phyloP scores from a whole-genome alignment of 345 rosid genomes.

The Hibiscus tridactylites region DNA sequence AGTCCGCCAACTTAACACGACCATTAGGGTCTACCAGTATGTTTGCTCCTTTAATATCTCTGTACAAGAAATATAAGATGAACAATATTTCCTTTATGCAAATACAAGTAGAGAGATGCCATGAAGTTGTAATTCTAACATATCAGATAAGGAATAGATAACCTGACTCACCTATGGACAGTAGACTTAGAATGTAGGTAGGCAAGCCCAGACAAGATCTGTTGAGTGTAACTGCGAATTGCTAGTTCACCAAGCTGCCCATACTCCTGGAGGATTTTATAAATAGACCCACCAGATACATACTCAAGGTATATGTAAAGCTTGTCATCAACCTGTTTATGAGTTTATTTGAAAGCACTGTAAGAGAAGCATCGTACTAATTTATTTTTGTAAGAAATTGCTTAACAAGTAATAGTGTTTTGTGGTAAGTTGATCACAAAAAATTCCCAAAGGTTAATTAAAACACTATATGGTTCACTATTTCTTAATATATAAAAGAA shows the following conservation, averaged over 20 bases:
- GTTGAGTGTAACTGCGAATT: slow-evolving; percentile 70
- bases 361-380: not conserved
- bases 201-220: slow-evolving; percentile 69
- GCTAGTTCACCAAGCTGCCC: slow-evolving; percentile 57
- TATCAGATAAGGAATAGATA: not conserved
- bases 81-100: not conserved
- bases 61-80: slow-evolving; percentile 18
- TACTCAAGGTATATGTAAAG: slow-evolving; percentile 71
- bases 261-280: slow-evolving; percentile 73
- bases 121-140: not conserved
- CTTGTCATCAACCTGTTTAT: slow-evolving; percentile 49
- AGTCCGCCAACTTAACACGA: slow-evolving; percentile 76
- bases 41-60: slow-evolving; percentile 85
- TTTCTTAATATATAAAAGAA: not conserved
- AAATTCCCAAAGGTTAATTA: slow-evolving; percentile 1
- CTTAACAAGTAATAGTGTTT: not conserved
- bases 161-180: slow-evolving; percentile 51
- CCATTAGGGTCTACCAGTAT: slow-evolving; percentile 69
- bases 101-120: not conserved
- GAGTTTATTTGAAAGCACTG: slow-evolving; percentile 2
- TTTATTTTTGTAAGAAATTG: not conserved
- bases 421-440: not conserved
- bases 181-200: slow-evolving; percentile 58
- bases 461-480: not conserved
- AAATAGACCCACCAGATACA: slow-evolving; percentile 70